phyloP scores from a whole-genome alignment of 257 asterid species.

The Solanum sejunctum region DNA sequence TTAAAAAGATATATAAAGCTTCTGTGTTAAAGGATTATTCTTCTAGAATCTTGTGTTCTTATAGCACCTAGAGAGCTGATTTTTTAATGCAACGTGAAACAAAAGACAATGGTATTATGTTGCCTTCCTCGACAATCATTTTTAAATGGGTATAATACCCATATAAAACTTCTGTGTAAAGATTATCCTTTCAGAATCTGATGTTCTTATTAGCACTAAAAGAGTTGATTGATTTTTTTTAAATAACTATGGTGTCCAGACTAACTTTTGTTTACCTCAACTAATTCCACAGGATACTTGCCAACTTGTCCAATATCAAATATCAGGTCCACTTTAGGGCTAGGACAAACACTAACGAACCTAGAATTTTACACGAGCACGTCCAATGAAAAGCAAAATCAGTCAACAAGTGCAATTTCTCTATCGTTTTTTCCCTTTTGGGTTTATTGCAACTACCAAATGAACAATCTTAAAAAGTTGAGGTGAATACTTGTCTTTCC shows the following conservation, averaged over 20 bases:
- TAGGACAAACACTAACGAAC: no score
- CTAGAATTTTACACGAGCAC: neutral
- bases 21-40: neutral
- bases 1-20: neutral
- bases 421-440: no score
- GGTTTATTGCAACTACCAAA: neutral
- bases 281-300: no score
- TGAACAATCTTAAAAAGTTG: neutral
- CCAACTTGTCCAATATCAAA: no score
- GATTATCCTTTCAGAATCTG: neutral
- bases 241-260: no score
- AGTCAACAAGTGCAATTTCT: neutral
- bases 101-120: neutral
- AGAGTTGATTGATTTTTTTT: neutral
- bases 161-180: neutral
- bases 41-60: neutral
- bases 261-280: no score
- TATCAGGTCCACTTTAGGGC: no score
- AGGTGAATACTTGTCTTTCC: neutral
- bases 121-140: neutral
- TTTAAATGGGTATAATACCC: neutral
- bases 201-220: neutral
- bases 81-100: neutral
- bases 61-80: neutral
- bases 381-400: no score